A percentile compares a stretch with the other conserved stretches of the same genome.
These are phyloP conservation scores for Arctium lappa DNA, from an alignment of 129 eudicot genomes.

Conservation along the genomic window DNA sequence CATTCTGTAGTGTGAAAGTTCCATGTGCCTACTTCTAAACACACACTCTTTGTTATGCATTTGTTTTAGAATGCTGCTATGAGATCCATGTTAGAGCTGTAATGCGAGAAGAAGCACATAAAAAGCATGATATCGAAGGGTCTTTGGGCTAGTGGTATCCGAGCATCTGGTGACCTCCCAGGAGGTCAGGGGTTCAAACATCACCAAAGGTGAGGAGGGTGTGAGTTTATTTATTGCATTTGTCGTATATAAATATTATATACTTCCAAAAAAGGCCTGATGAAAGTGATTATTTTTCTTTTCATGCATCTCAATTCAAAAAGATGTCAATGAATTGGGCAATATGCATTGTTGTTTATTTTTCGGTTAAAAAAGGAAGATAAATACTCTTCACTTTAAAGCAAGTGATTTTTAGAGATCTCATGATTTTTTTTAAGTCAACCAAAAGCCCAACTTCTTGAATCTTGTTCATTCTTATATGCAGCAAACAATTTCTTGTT, in stretches of 20 bases:
- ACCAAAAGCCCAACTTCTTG: background rate
- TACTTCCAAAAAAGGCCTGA: slow-evolving; percentile 6
- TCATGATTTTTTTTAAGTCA: too few relatives aligned
- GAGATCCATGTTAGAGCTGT: slow-evolving; percentile 41
- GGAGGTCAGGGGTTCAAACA: background rate
- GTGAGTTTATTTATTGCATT: background rate
- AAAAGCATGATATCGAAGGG: background rate
- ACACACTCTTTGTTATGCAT: background rate
- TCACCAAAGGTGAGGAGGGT: background rate
- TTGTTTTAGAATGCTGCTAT: slow-evolving; percentile 46
- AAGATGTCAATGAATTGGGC: background rate
- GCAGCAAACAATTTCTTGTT: background rate
- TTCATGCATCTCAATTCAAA: background rate
- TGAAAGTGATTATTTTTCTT: background rate
- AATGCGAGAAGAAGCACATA: slow-evolving; percentile 31
- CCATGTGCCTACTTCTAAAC: background rate
- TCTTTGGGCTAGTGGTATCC: background rate
- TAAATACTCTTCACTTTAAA: background rate
- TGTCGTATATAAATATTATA: too few relatives aligned
- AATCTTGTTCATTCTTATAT: background rate
- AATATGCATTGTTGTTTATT: background rate
- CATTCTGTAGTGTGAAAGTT: background rate
- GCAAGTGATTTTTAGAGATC: background rate
- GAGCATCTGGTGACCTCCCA: background rate
- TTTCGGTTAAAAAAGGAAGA: background rate